Evolutionary conservation across 2,329 filamentous ascomycete species (phyloP), one percentile per base, ranked within the genome.

Genomic region (Dactylellina sp.): DNA sequence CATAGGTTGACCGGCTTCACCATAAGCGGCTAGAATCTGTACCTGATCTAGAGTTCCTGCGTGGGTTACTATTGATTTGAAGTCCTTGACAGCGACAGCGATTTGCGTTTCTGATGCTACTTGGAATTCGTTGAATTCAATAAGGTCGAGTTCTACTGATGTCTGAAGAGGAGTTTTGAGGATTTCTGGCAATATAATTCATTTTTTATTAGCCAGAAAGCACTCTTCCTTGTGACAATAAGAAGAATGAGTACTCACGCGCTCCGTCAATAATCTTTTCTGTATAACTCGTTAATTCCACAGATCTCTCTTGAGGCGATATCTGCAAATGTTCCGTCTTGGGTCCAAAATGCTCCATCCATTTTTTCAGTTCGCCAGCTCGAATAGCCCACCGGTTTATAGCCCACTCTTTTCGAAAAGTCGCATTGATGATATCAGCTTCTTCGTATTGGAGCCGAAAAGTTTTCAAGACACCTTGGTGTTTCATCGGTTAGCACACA

Each of bases 241-340:
- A 28, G 37, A 5, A 40, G 2, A 32, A 22, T 7, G 25, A 14
- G 32, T 37, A 57, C 75, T 28, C 77, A 81, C 82, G 81, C 78
- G 84, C 85, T 5, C 83, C 83, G 66, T 84, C 83, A 47, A 82
- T 80, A 18, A 86, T 81, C 77, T 86, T 85, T 68, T 86, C 84
- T 0, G 84, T 86, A 76, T 84, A 86, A 77, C 84, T 86, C 7
- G 84, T 85, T 78, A 86, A 85, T 6, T 83, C 81, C 1, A 82
- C 83, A 42, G 84, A 82, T 24, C 50, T 44, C 7, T 81, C 83
- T 52, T 84, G 82, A n/a, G 83, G 81, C 55, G 83, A 82, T 40
- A 86, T 81, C 74, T 86, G 84, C 6, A 86, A 81, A 78, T 85
- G 82, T 77, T 86, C 85, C 0, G 84, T 85, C 77, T 84, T 85